Evolutionary conservation across 2,329 filamentous ascomycete species (phyloP).

Genomic region (Fusarium chlamydosporum): DNA sequence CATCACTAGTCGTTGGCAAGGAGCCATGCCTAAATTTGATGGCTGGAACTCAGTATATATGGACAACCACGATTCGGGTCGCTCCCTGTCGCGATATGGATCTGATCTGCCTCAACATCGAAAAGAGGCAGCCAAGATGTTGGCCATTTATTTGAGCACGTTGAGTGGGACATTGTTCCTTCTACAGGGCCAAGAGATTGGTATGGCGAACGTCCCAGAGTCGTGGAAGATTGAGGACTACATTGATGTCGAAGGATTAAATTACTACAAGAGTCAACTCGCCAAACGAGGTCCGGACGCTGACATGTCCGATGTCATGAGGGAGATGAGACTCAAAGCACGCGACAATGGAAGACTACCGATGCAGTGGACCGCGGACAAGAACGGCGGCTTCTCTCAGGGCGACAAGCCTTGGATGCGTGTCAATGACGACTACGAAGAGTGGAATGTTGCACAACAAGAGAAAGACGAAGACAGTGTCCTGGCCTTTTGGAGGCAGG

Average conservation of each 20-base stretch:
- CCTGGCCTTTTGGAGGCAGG: conserved; percentile 37
- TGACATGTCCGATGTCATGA: conserved; percentile 56
- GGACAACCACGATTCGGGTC: conserved; percentile 70
- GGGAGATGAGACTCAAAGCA: conserved; percentile 57
- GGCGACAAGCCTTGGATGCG: conserved; percentile 51
- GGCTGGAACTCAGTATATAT: conserved; percentile 67
- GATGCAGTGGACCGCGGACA: conserved; percentile 65
- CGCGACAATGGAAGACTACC: conserved; percentile 49
- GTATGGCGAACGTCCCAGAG: conserved; percentile 62
- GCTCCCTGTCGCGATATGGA: conserved; percentile 64
- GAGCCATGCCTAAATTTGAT: conserved; percentile 55
- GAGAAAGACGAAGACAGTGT: conserved; percentile 32
- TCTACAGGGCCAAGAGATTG: conserved; percentile 67
- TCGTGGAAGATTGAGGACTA: conserved; percentile 61
- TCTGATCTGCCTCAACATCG: conserved; percentile 58
- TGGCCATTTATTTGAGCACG: conserved; percentile 58
- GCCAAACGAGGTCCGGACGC: conserved; percentile 35
- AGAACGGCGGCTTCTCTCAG: conserved; percentile 61
- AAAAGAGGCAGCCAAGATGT: conserved; percentile 61
- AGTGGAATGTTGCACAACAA: conserved; percentile 44
- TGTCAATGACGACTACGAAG: conserved; percentile 43
- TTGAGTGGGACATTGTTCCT: conserved; percentile 63
- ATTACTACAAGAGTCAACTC: conserved; percentile 54
- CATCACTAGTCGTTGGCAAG: conserved; percentile 57
- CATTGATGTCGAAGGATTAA: conserved; percentile 60